These are phyloP conservation scores for Pichia californica DNA, from an alignment of 805 yeast genomes.

Conservation along the genomic window DNA sequence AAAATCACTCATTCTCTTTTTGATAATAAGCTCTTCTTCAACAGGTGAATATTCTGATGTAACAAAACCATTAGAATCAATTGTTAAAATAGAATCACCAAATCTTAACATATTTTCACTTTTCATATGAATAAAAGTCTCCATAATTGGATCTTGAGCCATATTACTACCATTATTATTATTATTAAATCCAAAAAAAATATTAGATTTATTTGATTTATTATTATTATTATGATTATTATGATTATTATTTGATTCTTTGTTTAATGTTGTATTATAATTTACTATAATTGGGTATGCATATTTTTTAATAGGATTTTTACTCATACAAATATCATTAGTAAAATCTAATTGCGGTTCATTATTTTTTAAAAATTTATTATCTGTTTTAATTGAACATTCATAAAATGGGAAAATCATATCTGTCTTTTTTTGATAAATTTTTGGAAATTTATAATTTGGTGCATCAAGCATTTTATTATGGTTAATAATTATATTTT, in stretches of 20 bases:
- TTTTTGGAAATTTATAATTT: conserved; percentile 10
- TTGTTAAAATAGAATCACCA: conserved; percentile 11
- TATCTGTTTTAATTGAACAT: neutral
- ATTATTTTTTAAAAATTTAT: conserved; percentile 1
- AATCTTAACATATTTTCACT: conserved; percentile 9
- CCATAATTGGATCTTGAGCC: conserved; percentile 10
- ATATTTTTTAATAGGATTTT: conserved; percentile 15
- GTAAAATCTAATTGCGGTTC: conserved; percentile 13
- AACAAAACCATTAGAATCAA: conserved; percentile 8
- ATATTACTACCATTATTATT: neutral
- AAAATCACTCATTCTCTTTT: neutral
- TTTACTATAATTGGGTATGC: conserved; percentile 9
- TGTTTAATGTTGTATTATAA: neutral
- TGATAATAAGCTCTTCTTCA: too few species aligned
- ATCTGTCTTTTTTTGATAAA: conserved; percentile 7
- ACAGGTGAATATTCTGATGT: neutral
- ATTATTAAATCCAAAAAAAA: neutral
- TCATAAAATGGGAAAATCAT: conserved; percentile 14
- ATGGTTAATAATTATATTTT: neutral
- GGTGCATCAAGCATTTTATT: conserved; percentile 11
- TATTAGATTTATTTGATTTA: neutral
- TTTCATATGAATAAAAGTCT: conserved; percentile 7
- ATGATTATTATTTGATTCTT: neutral
- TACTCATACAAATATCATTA: conserved; percentile 3
- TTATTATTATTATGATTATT: neutral